phyloP scores from a whole-genome alignment of 805 yeast species.

The Spathaspora boniae region DNA sequence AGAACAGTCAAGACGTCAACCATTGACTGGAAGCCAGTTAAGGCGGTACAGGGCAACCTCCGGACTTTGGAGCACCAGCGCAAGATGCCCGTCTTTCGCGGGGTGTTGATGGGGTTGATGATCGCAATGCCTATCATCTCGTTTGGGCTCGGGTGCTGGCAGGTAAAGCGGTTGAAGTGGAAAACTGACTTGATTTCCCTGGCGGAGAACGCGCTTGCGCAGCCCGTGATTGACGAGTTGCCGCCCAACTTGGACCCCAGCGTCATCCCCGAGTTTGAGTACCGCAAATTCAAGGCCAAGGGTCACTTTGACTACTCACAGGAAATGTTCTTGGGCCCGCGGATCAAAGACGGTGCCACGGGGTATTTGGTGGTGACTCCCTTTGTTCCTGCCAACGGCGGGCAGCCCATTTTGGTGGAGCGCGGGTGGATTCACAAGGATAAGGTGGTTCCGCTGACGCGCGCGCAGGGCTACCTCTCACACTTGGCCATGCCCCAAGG shows the following conservation, averaged over 20 bases:
- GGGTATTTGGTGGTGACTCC: constrained; percentile 87
- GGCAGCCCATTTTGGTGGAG: constrained; percentile 74
- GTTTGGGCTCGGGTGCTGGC: constrained; percentile 91
- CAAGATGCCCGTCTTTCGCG: constrained; percentile 33
- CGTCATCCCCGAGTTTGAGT: constrained; percentile 72
- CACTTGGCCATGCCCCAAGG: constrained; percentile 74
- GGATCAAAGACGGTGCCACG: constrained; percentile 59
- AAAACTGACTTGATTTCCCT: constrained; percentile 77
- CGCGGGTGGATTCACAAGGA: constrained; percentile 90
- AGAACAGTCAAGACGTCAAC: constrained; percentile 56
- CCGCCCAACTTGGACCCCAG: constrained; percentile 66
- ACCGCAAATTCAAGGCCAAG: constrained; percentile 67
- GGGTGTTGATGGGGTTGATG: constrained; percentile 44
- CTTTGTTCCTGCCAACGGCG: constrained; percentile 68
- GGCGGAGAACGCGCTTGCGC: constrained; percentile 77
- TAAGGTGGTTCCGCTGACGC: constrained; percentile 52
- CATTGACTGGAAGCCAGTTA: constrained; percentile 83
- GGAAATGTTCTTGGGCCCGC: constrained; percentile 91
- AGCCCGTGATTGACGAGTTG: constrained; percentile 60
- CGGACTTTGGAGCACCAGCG: constrained; percentile 37
- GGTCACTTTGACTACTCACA: constrained; percentile 82
- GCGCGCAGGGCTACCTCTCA: constrained; percentile 46
- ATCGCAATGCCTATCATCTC: constrained; percentile 82
- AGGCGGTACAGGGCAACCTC: constrained; percentile 38
- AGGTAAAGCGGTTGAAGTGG: constrained; percentile 81